Evolutionary conservation across 176 grass and related monocot genomes (phyloP).

Genomic region (Olyra latifolia): DNA sequence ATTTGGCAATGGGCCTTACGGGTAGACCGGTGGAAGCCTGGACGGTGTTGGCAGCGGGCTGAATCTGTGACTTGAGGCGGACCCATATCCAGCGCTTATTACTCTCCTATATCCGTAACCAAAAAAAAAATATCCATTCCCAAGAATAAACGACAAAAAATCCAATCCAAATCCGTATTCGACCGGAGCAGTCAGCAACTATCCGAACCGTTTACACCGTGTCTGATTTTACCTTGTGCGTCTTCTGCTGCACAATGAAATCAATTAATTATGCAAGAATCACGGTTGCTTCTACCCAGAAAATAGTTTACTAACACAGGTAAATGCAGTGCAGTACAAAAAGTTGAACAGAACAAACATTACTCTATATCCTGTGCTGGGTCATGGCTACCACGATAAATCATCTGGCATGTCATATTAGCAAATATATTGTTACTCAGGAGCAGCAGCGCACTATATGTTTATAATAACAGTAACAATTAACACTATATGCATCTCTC

Average conservation of each 20-base stretch:
- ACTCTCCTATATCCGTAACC: too few species aligned
- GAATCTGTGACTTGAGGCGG: too few species aligned
- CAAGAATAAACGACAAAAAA: too few species aligned
- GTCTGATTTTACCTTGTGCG: not conserved
- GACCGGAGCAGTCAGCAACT: too few species aligned
- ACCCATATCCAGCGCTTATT: too few species aligned
- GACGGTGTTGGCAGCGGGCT: too few species aligned
- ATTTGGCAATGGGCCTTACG: too few species aligned
- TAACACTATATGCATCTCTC: not conserved
- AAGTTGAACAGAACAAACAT: not conserved
- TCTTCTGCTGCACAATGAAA: not conserved
- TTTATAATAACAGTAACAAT: not conserved
- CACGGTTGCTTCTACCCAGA: not conserved
- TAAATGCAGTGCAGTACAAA: not conserved
- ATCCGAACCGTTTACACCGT: too few species aligned
- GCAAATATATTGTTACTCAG: not conserved
- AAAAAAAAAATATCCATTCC: too few species aligned
- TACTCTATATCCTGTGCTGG: not conserved
- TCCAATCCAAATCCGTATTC: too few species aligned
- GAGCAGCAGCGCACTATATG: not conserved
- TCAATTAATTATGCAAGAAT: not conserved
- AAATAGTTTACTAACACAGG: not conserved
- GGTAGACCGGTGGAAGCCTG: too few species aligned
- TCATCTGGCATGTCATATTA: not conserved
- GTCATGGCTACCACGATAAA: not conserved